A percentile compares a stretch with the other conserved stretches of the same genome.
These are phyloP conservation scores for Flammula alnicola DNA, from an alignment of 1,284 basidiomycete genomes.

Conservation along the genomic window DNA sequence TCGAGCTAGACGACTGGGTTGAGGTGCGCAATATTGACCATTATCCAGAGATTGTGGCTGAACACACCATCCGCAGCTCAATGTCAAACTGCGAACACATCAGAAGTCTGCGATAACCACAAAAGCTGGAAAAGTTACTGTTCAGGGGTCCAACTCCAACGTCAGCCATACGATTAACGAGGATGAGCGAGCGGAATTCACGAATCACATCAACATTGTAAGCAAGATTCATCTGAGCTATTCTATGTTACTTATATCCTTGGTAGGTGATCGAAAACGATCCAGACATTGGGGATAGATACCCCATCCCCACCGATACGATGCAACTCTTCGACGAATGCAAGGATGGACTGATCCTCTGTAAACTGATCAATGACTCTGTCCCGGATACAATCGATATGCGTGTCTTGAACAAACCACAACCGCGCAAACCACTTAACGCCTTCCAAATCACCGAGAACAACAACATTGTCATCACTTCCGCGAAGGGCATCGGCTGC, in stretches of 20 bases:
- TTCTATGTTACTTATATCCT: conserved; percentile 7
- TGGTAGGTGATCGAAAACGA: conserved; percentile 89
- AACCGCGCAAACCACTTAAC: conserved; percentile 79
- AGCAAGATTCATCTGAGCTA: conserved; percentile 17
- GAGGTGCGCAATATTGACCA: conserved; percentile 61
- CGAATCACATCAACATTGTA: conserved; percentile 95
- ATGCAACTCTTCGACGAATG: conserved; percentile 99
- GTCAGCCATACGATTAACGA: conserved; percentile 99
- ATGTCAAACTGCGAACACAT: conserved; percentile 81
- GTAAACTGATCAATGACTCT: conserved; percentile 99
- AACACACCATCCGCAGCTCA: conserved; percentile 54
- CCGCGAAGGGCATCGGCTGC: conserved; percentile 97
- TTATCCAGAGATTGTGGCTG: no score
- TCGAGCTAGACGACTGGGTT: conserved; percentile 98
- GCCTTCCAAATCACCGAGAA: conserved; percentile 99
- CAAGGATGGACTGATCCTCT: conserved; percentile 93
- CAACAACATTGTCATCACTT: conserved; percentile 99
- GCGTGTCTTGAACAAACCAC: conserved; percentile 94
- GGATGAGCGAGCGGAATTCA: conserved; percentile 95
- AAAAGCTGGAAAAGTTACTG: conserved; percentile 90
- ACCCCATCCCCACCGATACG: conserved; percentile 96
- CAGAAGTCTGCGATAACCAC: conserved; percentile 63
- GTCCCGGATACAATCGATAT: conserved; percentile 99
- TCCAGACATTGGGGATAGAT: conserved; percentile 78
- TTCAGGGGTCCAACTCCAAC: conserved; percentile 94